Base-by-base conservation (phyloP, 2,329 filamentous ascomycete genomes). In the Thielaviopsis musarum region DNA sequence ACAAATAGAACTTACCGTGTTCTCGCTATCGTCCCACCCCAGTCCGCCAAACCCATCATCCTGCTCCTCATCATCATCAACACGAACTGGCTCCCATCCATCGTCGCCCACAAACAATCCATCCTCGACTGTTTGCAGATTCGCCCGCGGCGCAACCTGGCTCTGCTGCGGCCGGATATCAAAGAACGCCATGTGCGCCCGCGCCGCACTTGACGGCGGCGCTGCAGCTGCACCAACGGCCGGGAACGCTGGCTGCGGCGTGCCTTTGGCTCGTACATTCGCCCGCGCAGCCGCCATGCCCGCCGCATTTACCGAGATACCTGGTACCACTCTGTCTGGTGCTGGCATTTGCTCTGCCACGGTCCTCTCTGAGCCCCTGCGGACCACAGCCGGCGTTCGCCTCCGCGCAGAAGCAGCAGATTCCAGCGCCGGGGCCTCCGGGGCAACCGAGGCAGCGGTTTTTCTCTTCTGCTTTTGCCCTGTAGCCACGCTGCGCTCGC, bases 31-130 rank as follows among this genome's bases (percentile, higher is more conserved):
- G 69, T 90, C 85, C 87, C 87, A 91, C 45, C 83, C 84, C 52
- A 91, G 72, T 65, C 83, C 82, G 56, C 83, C 81, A 63, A 82
- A 79, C 58, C 82, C 80, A 30, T 84, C 83, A 6, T 81, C 80
- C 13, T 83, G 78, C 30, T 84, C 81, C 22, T 81, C 73, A 17
- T 72, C 70, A 3, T 77, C 75, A 28, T 79, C 72, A 53, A 61
- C 41, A 5, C 68, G 77, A 1, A 85, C 75, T 1, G 87, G 86
- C 64, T 89, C 84, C 87, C 87, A 91, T 59, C 75, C 73, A 52
- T 88, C 85, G 24, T 88, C 84, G 30, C 88, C 82, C n/a, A 90
- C 77, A 65, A 91, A 90, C 5, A 91, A 73, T 56, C 83, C 60
- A 51, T 61, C 83, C 58, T 88, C 82, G 0, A 82, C 78, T 61